Conservation (phyloP, 495 filamentous ascomycete genomes). For the Parathielavia hyrcaniae region DNA sequence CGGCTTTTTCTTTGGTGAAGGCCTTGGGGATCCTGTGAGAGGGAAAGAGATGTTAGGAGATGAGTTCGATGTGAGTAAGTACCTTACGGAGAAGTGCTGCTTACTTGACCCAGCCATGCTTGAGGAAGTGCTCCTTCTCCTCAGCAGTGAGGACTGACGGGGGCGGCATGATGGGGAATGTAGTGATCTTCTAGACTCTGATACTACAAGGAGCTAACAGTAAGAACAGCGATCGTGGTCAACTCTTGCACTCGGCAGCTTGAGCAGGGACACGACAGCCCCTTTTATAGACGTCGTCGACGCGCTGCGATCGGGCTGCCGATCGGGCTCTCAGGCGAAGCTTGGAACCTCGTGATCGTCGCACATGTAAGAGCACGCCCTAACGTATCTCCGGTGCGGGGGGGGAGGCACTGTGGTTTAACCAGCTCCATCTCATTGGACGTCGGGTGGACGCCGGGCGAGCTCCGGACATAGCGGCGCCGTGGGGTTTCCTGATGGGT, state of each 20-base stretch:
- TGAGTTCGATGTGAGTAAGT: background rate
- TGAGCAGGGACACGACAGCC: background rate
- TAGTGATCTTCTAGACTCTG: background rate
- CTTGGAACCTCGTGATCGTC: slow-evolving; percentile 13
- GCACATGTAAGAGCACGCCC: background rate
- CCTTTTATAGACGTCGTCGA: slow-evolving; percentile 11
- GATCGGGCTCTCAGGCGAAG: no score
- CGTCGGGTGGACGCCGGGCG: background rate
- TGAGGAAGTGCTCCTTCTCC: slow-evolving; percentile 60
- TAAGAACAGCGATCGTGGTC: background rate
- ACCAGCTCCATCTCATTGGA: slow-evolving; percentile 21
- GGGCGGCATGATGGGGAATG: slow-evolving; percentile 24
- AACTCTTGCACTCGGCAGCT: background rate
- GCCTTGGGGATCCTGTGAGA: slow-evolving; percentile 26
- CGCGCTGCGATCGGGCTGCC: background rate
- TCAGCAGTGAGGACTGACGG: slow-evolving; percentile 48
- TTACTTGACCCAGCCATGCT: slow-evolving; percentile 57
- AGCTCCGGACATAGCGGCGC: slow-evolving; percentile 2
- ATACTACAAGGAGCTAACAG: no score
- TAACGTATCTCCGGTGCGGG: background rate
- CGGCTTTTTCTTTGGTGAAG: slow-evolving; percentile 58
- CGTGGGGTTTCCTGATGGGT: slow-evolving; percentile 14
- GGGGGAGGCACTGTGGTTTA: slow-evolving; percentile 13
- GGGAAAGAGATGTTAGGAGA: background rate
- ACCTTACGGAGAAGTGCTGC: background rate